Conservation (phyloP, 345 rosid species). For the Clarkia xantiana region DNA sequence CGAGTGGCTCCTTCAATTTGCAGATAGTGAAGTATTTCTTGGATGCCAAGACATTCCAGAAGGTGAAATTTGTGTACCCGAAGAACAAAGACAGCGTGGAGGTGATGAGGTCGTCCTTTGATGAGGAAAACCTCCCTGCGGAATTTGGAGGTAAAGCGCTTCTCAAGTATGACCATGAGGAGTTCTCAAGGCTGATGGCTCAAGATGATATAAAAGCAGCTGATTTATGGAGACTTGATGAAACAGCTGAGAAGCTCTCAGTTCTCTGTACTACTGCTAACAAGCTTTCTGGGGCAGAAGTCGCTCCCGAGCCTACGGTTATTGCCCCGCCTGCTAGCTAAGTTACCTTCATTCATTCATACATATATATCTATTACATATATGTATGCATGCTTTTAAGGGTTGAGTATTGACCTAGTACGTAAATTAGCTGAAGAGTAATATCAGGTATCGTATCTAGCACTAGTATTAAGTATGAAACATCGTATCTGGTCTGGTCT, state of each 20-base stretch:
- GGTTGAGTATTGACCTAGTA: too few species aligned
- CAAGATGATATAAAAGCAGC: slow-evolving; percentile 64
- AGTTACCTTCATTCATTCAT: slow-evolving; percentile 2
- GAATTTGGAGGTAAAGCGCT: slow-evolving; percentile 76
- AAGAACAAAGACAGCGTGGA: slow-evolving; percentile 68
- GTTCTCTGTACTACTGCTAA: slow-evolving; percentile 4
- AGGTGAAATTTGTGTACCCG: slow-evolving; percentile 92
- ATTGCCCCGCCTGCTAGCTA: slow-evolving; percentile 23
- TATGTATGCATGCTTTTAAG: too few species aligned
- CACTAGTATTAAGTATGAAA: too few species aligned
- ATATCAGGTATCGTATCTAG: too few species aligned
- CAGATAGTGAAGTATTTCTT: slow-evolving; percentile 84
- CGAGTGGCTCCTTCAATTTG: neutral
- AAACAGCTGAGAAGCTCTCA: slow-evolving; percentile 15
- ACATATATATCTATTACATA: too few species aligned
- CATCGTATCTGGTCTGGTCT: too few species aligned
- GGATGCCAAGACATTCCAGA: slow-evolving; percentile 71
- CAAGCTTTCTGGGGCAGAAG: slow-evolving; percentile 39
- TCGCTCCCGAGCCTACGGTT: slow-evolving; percentile 35
- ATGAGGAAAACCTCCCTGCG: slow-evolving; percentile 65
- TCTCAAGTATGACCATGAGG: slow-evolving; percentile 70
- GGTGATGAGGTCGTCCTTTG: slow-evolving; percentile 58
- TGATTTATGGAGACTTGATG: slow-evolving; percentile 43
- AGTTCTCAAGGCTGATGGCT: slow-evolving; percentile 60
- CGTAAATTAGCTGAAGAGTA: too few species aligned